Evolutionary conservation across 176 grass and related monocot species (phyloP).

Genomic region (Aegilops umbellulata): DNA sequence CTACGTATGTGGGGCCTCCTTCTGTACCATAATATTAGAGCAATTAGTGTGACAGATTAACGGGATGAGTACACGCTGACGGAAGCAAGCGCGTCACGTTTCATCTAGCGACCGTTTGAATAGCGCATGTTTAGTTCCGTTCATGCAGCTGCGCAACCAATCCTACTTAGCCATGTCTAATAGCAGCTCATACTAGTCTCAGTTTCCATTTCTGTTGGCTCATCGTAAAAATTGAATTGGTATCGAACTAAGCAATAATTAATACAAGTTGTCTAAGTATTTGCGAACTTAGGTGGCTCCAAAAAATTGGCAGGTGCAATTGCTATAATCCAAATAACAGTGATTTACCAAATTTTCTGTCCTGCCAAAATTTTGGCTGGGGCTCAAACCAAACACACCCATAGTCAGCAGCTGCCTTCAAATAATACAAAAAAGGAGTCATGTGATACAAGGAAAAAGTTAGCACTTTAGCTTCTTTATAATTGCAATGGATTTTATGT

Average conservation of each 20-base stretch:
- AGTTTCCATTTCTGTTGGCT: background rate
- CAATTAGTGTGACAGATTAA: background rate
- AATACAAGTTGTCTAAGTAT: background rate
- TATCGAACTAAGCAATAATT: background rate
- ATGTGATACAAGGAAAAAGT: background rate
- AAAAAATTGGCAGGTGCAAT: background rate
- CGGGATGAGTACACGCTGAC: background rate
- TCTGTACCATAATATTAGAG: background rate
- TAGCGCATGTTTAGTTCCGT: background rate
- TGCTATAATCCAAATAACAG: background rate
- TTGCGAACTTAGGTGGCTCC: background rate
- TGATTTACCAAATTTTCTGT: background rate
- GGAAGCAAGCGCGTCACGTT: background rate
- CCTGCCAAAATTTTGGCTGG: background rate
- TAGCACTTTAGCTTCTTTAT: background rate
- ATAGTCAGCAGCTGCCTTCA: background rate
- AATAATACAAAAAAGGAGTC: background rate
- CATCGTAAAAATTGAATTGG: background rate
- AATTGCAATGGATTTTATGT: conserved; percentile 6
- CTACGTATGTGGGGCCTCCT: background rate
- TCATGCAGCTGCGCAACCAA: background rate
- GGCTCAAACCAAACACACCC: background rate
- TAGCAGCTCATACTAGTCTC: background rate
- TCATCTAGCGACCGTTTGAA: background rate
- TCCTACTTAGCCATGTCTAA: background rate